A percentile compares a stretch with the other conserved stretches of the same genome.
Conservation (phyloP, 805 yeast species). For the Candida xiaguanensis region DNA sequence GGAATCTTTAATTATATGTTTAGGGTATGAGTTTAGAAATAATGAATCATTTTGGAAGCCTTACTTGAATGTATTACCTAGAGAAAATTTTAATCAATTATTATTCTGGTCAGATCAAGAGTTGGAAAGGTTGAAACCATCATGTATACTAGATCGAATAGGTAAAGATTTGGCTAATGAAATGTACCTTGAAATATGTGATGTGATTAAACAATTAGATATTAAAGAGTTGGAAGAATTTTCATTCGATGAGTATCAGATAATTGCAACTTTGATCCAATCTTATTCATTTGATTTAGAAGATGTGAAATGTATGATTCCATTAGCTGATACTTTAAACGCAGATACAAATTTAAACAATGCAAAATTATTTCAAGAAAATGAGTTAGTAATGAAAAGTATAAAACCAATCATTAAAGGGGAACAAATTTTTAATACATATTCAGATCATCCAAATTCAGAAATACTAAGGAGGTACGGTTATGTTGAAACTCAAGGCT, state of each 20-base stretch:
- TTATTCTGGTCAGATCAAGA: conserved; percentile 79
- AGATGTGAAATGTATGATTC: conserved; percentile 76
- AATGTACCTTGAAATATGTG: conserved; percentile 45
- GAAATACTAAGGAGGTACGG: conserved; percentile 90
- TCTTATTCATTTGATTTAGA: conserved; percentile 89
- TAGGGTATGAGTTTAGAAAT: conserved; percentile 53
- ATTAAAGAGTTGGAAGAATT: conserved; percentile 20
- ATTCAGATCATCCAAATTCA: conserved; percentile 89
- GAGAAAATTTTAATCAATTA: conserved; percentile 53
- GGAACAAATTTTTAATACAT: conserved; percentile 81
- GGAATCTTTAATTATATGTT: conserved; percentile 70
- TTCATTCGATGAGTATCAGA: conserved; percentile 58
- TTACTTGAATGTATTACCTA: conserved; percentile 73
- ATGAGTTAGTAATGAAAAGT: conserved; percentile 68
- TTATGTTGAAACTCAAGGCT: conserved; percentile 72
- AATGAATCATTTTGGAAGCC: conserved; percentile 61
- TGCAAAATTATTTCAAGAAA: conserved; percentile 59
- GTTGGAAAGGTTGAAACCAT: conserved; percentile 56
- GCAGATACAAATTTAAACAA: conserved; percentile 77
- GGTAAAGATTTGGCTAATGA: conserved; percentile 67
- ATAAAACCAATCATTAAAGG: conserved; percentile 55
- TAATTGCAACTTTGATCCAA: conserved; percentile 77
- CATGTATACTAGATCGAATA: conserved; percentile 63
- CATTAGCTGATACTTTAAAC: conserved; percentile 86
- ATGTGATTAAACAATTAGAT: conserved; percentile 30